These are phyloP conservation scores for Polyporus arcularius DNA, from an alignment of 768 basidiomycete species.

Conservation along the genomic window DNA sequence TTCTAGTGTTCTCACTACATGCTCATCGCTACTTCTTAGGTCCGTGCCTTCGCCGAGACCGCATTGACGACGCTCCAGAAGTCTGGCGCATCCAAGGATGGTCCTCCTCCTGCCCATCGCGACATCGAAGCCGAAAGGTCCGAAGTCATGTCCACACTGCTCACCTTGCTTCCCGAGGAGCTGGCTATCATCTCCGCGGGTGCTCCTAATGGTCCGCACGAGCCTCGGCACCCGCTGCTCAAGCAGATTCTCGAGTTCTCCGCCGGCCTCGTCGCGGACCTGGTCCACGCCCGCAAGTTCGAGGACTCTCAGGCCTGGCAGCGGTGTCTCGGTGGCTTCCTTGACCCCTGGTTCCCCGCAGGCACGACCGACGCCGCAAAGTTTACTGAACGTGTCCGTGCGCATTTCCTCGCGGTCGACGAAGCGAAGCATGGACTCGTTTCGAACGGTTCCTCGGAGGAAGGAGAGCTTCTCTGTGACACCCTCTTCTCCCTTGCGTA, in stretches of 20 bases:
- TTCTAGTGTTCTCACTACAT: neutral
- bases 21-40: conserved; percentile 39
- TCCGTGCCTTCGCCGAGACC: conserved; percentile 88
- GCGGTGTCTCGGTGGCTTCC: conserved; percentile 70
- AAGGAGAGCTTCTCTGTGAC: conserved; percentile 87
- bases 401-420: conserved; percentile 78
- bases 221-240: conserved; percentile 58
- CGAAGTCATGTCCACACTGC: conserved; percentile 54
- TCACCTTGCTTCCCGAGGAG: conserved; percentile 58
- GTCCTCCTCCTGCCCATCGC: conserved; percentile 67
- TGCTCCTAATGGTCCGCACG: conserved; percentile 52
- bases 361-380: conserved; percentile 45
- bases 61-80: conserved; percentile 79
- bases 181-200: conserved; percentile 43
- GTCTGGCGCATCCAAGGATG: conserved; percentile 79
- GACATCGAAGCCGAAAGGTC: conserved; percentile 67
- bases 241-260: conserved; percentile 67
- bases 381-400: conserved; percentile 65
- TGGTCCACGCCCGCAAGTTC: conserved; percentile 63
- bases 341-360: conserved; percentile 63
- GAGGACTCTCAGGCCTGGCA: conserved; percentile 59
- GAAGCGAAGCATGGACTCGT: conserved; percentile 61
- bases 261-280: conserved; percentile 74
- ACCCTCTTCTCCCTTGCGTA: conserved; percentile 96
- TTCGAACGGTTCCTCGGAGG: conserved; percentile 50